These are phyloP conservation scores for Colletotrichum sansevieriae DNA, from an alignment of 2,329 filamentous ascomycete species.

Conservation along the genomic window DNA sequence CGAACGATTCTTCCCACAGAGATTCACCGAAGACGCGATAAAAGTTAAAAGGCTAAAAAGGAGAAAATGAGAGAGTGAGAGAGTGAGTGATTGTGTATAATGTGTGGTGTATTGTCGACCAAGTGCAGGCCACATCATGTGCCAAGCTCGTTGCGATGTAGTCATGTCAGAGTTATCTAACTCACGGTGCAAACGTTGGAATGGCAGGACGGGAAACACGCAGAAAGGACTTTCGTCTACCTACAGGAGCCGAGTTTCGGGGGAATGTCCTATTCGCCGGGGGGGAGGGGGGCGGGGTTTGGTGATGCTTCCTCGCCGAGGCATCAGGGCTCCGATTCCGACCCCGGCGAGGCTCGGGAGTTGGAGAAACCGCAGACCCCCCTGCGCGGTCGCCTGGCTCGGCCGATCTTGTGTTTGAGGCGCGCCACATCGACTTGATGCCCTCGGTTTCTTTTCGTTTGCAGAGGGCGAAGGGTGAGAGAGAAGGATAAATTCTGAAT, in stretches of 20 bases:
- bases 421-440: slow-evolving; percentile 15
- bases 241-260: neutral
- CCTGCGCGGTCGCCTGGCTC: slow-evolving; percentile 21
- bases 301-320: neutral
- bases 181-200: neutral
- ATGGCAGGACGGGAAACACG: neutral
- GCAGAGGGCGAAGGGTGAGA: neutral
- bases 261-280: neutral
- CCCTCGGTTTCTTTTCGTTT: neutral
- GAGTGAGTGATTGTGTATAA: too few relatives aligned
- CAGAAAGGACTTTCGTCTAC: neutral
- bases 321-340: slow-evolving; percentile 23
- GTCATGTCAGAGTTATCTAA: slow-evolving; percentile 13
- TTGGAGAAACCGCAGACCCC: slow-evolving; percentile 16
- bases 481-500: neutral
- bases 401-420: slow-evolving; percentile 35
- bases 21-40: too few relatives aligned
- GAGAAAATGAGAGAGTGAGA: too few relatives aligned
- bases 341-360: slow-evolving; percentile 1
- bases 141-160: slow-evolving; percentile 6
- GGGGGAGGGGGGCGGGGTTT: too few relatives aligned
- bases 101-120: too few relatives aligned
- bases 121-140: neutral
- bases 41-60: too few relatives aligned
- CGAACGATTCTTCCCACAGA: too few relatives aligned